Conservation (phyloP, 169 alveolate species). For the Plasmodium billcollinsi region DNA sequence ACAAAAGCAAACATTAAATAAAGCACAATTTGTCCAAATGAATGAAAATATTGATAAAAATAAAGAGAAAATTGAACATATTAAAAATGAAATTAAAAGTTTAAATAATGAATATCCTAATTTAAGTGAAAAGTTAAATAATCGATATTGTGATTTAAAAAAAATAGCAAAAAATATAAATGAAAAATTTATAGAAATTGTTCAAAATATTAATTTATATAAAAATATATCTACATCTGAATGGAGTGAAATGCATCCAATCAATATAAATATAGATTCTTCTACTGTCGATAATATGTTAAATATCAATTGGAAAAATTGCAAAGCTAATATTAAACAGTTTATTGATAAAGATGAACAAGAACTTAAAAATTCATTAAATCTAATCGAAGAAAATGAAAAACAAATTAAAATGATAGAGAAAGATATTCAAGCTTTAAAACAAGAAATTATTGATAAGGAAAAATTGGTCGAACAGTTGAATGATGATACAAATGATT, state of each 20-base stretch:
- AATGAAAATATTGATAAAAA: slow-evolving; percentile 70
- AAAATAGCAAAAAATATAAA: slow-evolving; percentile 72
- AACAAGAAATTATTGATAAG: slow-evolving; percentile 12
- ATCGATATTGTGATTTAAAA: slow-evolving; percentile 45
- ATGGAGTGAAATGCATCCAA: slow-evolving; percentile 32
- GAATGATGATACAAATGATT: slow-evolving; percentile 36
- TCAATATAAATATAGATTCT: slow-evolving; percentile 44
- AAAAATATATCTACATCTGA: slow-evolving; percentile 43
- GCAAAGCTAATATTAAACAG: slow-evolving; percentile 21
- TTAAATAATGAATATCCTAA: slow-evolving; percentile 65
- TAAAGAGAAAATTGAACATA: slow-evolving; percentile 69
- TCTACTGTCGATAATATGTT: slow-evolving; percentile 58
- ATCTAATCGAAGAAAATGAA: slow-evolving; percentile 44
- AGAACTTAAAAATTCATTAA: slow-evolving; percentile 38
- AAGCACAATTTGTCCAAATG: slow-evolving; percentile 73
- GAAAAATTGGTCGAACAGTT: slow-evolving; percentile 16
- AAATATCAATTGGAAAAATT: slow-evolving; percentile 56
- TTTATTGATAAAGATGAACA: slow-evolving; percentile 59
- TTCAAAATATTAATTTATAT: slow-evolving; percentile 34
- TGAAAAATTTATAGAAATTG: slow-evolving; percentile 43
- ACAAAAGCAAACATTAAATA: slow-evolving; percentile 71
- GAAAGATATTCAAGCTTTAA: slow-evolving; percentile 25
- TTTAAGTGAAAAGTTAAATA: slow-evolving; percentile 66
- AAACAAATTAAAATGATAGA: slow-evolving; percentile 23
- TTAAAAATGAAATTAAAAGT: slow-evolving; percentile 53